These are phyloP conservation scores for Euphorbia lathyris DNA, from an alignment of 345 rosid genomes.

Conservation along the genomic window DNA sequence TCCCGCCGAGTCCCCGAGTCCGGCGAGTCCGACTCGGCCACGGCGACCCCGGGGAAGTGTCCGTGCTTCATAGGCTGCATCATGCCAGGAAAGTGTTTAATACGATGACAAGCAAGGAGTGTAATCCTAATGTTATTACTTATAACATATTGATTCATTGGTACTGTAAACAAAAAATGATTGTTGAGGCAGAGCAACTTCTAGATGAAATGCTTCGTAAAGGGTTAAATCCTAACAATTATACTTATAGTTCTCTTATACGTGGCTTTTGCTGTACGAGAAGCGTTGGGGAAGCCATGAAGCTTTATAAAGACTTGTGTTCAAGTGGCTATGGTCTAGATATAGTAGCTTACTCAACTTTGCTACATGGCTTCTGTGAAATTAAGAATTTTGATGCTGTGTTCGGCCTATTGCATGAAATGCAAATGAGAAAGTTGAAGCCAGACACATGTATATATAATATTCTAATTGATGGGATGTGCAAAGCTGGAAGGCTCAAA, in stretches of 20 bases:
- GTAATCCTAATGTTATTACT: not conserved
- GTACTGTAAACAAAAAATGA: too few relatives aligned
- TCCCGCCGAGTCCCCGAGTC: too few relatives aligned
- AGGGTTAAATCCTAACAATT: not conserved
- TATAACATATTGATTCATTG: not conserved
- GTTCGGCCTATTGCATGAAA: too few relatives aligned
- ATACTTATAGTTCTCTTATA: not conserved
- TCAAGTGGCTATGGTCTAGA: not conserved
- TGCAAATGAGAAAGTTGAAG: too few relatives aligned
- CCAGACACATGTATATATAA: too few relatives aligned
- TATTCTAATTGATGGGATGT: too few relatives aligned
- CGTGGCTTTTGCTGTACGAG: not conserved
- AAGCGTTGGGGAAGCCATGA: not conserved
- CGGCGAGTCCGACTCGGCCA: too few relatives aligned
- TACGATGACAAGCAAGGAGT: not conserved
- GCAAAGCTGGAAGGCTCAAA: not conserved
- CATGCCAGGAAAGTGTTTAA: not conserved
- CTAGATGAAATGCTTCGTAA: too few relatives aligned
- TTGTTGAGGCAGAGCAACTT: too few relatives aligned
- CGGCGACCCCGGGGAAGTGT: too few relatives aligned
- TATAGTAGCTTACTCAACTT: not conserved
- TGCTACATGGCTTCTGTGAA: not conserved
- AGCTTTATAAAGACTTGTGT: not conserved
- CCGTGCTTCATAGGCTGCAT: too few relatives aligned
- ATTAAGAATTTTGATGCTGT: too few relatives aligned